Percentiles rank a stretch among this genome's conserved stretches.
Conservation (phyloP, 2,329 filamentous ascomycete species). For the Eutypa lata region DNA sequence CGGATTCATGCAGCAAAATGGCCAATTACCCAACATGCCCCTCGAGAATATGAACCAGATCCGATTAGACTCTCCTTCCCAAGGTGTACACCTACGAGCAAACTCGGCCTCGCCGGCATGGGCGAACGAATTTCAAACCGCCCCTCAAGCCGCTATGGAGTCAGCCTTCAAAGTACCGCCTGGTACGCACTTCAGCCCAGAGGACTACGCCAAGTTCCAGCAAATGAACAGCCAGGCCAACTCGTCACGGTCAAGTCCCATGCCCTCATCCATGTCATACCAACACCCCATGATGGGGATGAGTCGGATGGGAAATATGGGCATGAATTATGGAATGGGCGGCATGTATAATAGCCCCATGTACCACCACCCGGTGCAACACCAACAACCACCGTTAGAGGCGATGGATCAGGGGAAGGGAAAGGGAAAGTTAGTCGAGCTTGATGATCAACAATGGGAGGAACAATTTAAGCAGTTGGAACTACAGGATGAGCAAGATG, state of each 20-base stretch:
- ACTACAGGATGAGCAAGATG: conserved; percentile 49
- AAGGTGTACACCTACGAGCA: conserved; percentile 50
- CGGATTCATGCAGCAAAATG: conserved; percentile 81
- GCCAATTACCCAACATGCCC: conserved; percentile 52
- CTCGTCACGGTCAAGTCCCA: conserved; percentile 51
- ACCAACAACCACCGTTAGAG: conserved; percentile 38
- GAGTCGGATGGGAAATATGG: conserved; percentile 45
- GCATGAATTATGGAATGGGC: conserved; percentile 53
- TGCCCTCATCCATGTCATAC: conserved; percentile 53
- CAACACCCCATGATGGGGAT: conserved; percentile 62
- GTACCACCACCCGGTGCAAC: conserved; percentile 46
- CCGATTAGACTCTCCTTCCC: conserved; percentile 44
- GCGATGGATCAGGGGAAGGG: conserved; percentile 58
- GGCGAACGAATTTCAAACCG: conserved; percentile 48
- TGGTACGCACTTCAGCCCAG: conserved; percentile 66
- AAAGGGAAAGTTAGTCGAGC: conserved; percentile 90
- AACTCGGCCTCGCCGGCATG: conserved; percentile 53
- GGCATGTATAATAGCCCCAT: conserved; percentile 56
- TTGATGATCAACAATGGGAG: conserved; percentile 94
- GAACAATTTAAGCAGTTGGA: conserved; percentile 85
- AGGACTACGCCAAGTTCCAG: conserved; percentile 86
- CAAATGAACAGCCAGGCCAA: conserved; percentile 61
- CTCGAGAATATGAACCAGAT: conserved; percentile 43
- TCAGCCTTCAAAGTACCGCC: conserved; percentile 60
- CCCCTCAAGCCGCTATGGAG: conserved; percentile 65